phyloP scores from a whole-genome alignment of 495 filamentous ascomycete species.

The Hypomontagnella monticulosa region DNA sequence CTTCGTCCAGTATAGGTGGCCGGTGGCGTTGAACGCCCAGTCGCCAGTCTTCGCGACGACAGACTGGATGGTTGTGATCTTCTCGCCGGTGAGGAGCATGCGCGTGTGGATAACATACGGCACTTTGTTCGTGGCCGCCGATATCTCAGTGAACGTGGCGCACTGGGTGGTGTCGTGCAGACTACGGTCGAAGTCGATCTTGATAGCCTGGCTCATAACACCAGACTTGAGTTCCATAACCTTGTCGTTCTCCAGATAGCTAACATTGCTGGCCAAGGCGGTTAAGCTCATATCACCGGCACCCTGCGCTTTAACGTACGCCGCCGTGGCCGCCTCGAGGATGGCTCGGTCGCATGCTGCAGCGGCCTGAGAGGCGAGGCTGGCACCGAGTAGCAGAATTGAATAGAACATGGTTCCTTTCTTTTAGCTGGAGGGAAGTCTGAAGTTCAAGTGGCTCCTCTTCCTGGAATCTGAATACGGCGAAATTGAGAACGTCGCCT shows the following conservation, averaged over 20 bases:
- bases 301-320: conserved; percentile 40
- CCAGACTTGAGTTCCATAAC: conserved; percentile 39
- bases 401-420: conserved; percentile 28
- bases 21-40: conserved; percentile 54
- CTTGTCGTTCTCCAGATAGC: conserved; percentile 46
- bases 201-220: conserved; percentile 48
- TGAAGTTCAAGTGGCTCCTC: neutral
- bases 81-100: conserved; percentile 44
- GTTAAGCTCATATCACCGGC: conserved; percentile 27
- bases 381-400: conserved; percentile 15
- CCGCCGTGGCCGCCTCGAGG: conserved; percentile 37
- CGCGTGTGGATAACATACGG: conserved; percentile 54
- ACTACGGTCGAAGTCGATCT: conserved; percentile 52
- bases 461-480: neutral
- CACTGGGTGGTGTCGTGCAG: conserved; percentile 53
- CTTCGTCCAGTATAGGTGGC: conserved; percentile 46
- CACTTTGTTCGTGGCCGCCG: conserved; percentile 45
- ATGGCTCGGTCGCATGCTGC: conserved; percentile 38
- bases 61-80: conserved; percentile 48
- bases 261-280: conserved; percentile 31
- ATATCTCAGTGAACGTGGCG: conserved; percentile 54
- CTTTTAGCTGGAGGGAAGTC: neutral
- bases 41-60: conserved; percentile 50
- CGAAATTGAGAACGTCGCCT: conserved; percentile 9
- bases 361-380: conserved; percentile 32